Evolutionary conservation across 2,329 filamentous ascomycete genomes (phyloP).

Genomic region (Diaporthe sp.): DNA sequence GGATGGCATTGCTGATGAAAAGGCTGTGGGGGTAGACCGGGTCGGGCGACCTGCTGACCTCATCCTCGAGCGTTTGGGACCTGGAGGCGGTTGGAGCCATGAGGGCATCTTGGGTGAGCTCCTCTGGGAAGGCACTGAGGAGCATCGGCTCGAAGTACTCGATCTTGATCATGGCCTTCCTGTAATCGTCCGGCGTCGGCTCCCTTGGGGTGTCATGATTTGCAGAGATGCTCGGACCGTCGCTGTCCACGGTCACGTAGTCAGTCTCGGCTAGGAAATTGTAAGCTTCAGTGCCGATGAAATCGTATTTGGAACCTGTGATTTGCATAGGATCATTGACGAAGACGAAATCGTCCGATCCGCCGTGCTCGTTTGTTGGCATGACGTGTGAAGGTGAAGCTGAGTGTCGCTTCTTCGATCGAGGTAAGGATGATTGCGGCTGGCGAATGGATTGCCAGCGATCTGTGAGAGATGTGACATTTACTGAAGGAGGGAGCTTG

Average conservation of each 20-base stretch:
- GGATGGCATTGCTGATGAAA: neutral
- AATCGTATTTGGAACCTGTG: fast-evolving
- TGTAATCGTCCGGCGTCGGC: neutral
- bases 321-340: neutral
- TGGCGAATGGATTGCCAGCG: neutral
- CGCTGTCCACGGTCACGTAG: neutral
- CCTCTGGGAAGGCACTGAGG: neutral
- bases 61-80: neutral
- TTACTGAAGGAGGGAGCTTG: too few species aligned
- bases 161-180: neutral
- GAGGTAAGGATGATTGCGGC: neutral
- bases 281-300: neutral
- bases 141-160: neutral
- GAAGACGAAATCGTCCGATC: neutral
- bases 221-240: neutral
- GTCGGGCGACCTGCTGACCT: neutral
- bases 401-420: neutral
- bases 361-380: neutral
- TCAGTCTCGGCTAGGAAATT: neutral
- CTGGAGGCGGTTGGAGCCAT: neutral
- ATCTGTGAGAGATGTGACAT: too few species aligned
- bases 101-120: neutral
- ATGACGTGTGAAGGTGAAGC: neutral
- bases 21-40: neutral
- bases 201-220: neutral